These are phyloP conservation scores for Lipomyces starkeyi DNA, from an alignment of 805 yeast genomes.

Conservation along the genomic window DNA sequence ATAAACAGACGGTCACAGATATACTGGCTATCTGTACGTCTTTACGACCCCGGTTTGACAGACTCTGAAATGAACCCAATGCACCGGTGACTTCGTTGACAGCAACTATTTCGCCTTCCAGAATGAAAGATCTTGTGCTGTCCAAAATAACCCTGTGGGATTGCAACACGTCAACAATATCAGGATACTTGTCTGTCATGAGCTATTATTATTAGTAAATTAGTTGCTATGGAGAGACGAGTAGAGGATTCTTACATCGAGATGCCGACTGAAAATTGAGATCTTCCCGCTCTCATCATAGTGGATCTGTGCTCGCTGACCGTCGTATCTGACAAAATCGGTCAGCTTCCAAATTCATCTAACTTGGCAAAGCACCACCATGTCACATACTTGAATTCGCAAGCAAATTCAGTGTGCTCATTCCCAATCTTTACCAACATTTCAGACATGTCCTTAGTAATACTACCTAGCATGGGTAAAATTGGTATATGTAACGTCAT, in stretches of 20 bases:
- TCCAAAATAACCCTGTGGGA: constrained; percentile 2
- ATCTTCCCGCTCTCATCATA: constrained; percentile 27
- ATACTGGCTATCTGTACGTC: constrained; percentile 29
- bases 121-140: constrained; percentile 33
- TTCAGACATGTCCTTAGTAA: constrained; percentile 39
- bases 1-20: constrained; percentile 37
- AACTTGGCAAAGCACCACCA: background rate
- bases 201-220: constrained; percentile 36
- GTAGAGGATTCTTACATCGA: constrained; percentile 28
- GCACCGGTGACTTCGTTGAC: constrained; percentile 30
- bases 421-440: constrained; percentile 28
- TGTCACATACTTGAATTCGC: constrained; percentile 39
- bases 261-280: constrained; percentile 39
- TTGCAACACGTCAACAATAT: constrained; percentile 27
- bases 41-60: constrained; percentile 37
- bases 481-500: constrained; percentile 37
- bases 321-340: constrained; percentile 25
- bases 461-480: constrained; percentile 42
- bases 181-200: constrained; percentile 42
- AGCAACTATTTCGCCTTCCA: constrained; percentile 43
- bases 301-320: constrained; percentile 42
- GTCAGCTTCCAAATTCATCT: background rate
- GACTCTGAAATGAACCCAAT: constrained; percentile 36
- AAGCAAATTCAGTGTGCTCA: constrained; percentile 33
- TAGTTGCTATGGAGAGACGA: constrained; percentile 33